Base-by-base conservation (phyloP, 2,329 filamentous ascomycete genomes). In the Sporothrix curviconia region DNA sequence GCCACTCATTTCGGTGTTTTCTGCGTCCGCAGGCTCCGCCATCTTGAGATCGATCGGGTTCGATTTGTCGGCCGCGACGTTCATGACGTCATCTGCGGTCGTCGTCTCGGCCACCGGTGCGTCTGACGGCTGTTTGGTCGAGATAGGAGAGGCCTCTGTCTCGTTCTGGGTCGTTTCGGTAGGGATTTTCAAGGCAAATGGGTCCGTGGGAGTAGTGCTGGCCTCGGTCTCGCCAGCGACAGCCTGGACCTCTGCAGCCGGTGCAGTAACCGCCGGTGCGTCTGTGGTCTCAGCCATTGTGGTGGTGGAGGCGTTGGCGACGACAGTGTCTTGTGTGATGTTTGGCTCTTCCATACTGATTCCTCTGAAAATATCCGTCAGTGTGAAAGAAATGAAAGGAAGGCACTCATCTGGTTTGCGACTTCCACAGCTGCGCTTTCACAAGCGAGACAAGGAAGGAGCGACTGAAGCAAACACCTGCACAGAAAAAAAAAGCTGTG, bases 21-120 rank as follows among this genome's bases (percentile, higher is more conserved):
- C 56, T 2, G 55, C 34, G 8, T 47, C 25, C 24, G 25, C 47
- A 9, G 52, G 3, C 44, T 44, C 43, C 1, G 28, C 19, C 8
- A 28, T 50, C 2, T 22, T 9, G 3, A 36, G 34, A 3, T 19
- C 49, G 19, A 25, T 12, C 36, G 17, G 32, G 12, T 24, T 42
- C 32, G 47, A 22, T 5, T 17, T 34, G 14, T n/a, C 42, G 47
- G 15, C 50, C 43, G 55, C 58, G 30, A 50, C 49, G 22, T 47
- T 58, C 58, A 60, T 60, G 32, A 53, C 30, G 47, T 60, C 55
- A 43, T 60, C 49, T 14, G 11, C 19, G 14, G 5, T 19, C 17
- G 49, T 28, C 7, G n/a, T 17, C 22, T 14, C 32, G 4, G 49
- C 1, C 4, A 19, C 30, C 7, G 46, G 37, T 14, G 30, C 22